phyloP scores from a whole-genome alignment of 192 early-diverging fungal genomes.

The Coemansia sp. region DNA sequence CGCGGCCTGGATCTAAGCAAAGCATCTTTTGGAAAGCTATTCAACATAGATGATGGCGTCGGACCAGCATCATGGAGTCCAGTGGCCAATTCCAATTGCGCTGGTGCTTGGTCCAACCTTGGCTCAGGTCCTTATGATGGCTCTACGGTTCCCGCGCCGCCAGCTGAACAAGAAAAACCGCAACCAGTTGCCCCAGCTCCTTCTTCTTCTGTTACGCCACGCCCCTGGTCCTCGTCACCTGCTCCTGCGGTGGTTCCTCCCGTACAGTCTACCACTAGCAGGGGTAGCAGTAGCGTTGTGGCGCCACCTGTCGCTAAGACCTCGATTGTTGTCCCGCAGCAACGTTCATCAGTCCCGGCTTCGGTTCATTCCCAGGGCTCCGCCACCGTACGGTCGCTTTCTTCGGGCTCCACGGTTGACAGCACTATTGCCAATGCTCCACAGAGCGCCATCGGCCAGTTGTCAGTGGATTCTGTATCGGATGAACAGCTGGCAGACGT shows the following conservation, averaged over 20 bases:
- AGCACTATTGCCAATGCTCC: neutral
- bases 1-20: slow-evolving; percentile 57
- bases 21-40: slow-evolving; percentile 52
- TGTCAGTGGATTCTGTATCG: neutral
- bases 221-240: neutral
- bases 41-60: slow-evolving; percentile 52
- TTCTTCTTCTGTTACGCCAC: neutral
- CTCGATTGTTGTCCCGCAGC: neutral
- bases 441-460: neutral
- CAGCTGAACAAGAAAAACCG: neutral
- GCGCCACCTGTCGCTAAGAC: neutral
- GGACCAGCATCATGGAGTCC: slow-evolving; percentile 54
- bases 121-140: slow-evolving; percentile 5
- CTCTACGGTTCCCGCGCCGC: slow-evolving; percentile 14
- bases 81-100: slow-evolving; percentile 45
- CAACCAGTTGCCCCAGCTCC: neutral
- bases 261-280: neutral
- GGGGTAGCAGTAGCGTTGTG: neutral
- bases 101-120: slow-evolving; percentile 45
- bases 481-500: neutral
- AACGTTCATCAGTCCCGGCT: neutral
- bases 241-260: neutral
- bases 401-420: neutral
- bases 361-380: neutral
- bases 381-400: neutral